These are phyloP conservation scores for Naganishia randhawae DNA, from an alignment of 768 basidiomycete genomes.

Conservation along the genomic window DNA sequence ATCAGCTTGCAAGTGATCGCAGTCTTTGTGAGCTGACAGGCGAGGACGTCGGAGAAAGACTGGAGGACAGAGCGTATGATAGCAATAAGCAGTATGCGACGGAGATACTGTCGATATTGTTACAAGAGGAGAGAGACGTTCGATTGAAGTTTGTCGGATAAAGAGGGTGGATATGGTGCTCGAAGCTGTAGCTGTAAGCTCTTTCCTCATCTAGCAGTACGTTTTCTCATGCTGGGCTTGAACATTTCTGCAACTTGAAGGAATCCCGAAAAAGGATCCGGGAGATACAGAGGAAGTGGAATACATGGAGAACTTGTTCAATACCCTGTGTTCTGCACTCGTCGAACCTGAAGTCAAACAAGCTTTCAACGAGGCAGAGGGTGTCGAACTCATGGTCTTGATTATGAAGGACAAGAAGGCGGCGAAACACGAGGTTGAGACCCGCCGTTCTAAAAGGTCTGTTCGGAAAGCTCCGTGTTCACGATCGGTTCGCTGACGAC, in stretches of 20 bases:
- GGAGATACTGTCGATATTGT: slow-evolving; percentile 83
- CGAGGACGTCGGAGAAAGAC: slow-evolving; percentile 84
- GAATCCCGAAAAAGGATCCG: slow-evolving; percentile 83
- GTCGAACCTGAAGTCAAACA: slow-evolving; percentile 73
- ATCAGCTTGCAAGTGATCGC: slow-evolving; percentile 95
- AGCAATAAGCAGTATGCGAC: slow-evolving; percentile 91
- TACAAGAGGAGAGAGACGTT: slow-evolving; percentile 70
- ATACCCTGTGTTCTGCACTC: slow-evolving; percentile 78
- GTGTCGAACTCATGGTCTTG: slow-evolving; percentile 93
- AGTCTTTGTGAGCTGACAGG: slow-evolving; percentile 90
- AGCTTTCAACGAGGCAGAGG: slow-evolving; percentile 82
- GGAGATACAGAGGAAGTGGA: slow-evolving; percentile 83
- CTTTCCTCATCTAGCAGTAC: slow-evolving; percentile 29
- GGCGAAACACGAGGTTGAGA: slow-evolving; percentile 65
- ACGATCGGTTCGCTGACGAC: neutral
- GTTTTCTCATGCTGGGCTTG: slow-evolving; percentile 28
- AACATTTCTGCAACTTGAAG: slow-evolving; percentile 52
- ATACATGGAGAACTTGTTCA: slow-evolving; percentile 97
- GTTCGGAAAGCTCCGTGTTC: slow-evolving; percentile 33
- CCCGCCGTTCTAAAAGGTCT: slow-evolving; percentile 66
- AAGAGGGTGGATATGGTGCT: slow-evolving; percentile 75
- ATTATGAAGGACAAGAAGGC: slow-evolving; percentile 94
- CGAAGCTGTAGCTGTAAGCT: slow-evolving; percentile 72
- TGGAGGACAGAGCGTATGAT: slow-evolving; percentile 64
- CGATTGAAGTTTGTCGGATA: slow-evolving; percentile 64